Percentiles rank a stretch among this genome's conserved stretches.
Evolutionary conservation across 495 filamentous ascomycete species (phyloP).

Genomic region (Lasiosphaeris hirsuta): DNA sequence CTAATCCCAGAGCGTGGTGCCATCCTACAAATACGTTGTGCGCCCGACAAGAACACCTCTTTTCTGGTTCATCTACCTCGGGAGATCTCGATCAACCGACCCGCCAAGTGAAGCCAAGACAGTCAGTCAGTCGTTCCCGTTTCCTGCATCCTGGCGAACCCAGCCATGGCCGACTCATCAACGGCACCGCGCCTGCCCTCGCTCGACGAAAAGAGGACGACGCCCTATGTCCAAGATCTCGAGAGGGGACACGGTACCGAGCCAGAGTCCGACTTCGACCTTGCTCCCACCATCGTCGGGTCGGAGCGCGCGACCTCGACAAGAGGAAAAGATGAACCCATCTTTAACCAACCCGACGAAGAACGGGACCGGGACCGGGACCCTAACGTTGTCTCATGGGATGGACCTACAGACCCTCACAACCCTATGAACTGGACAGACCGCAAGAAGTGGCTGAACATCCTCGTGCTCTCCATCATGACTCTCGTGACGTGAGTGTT

Average conservation of each 20-base stretch:
- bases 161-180: constrained; percentile 23
- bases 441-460: constrained; percentile 63
- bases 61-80: too few relatives aligned
- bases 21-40: too few relatives aligned
- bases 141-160: too few relatives aligned
- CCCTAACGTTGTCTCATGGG: constrained; percentile 42
- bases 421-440: constrained; percentile 62
- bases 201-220: constrained; percentile 1
- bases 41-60: too few relatives aligned
- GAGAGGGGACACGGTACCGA: constrained; percentile 21
- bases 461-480: constrained; percentile 49
- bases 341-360: neutral
- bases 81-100: too few relatives aligned
- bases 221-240: constrained; percentile 13
- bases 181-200: neutral
- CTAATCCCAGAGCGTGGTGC: too few relatives aligned
- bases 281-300: constrained; percentile 22
- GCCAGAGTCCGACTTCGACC: constrained; percentile 23
- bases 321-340: neutral
- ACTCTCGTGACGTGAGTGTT: constrained; percentile 39
- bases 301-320: constrained; percentile 7
- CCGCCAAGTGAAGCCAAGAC: too few relatives aligned
- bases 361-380: constrained; percentile 26
- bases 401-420: constrained; percentile 54
- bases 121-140: too few relatives aligned